Base-by-base conservation (phyloP, 2,329 filamentous ascomycete species). In the Hypoxylon sp. region DNA sequence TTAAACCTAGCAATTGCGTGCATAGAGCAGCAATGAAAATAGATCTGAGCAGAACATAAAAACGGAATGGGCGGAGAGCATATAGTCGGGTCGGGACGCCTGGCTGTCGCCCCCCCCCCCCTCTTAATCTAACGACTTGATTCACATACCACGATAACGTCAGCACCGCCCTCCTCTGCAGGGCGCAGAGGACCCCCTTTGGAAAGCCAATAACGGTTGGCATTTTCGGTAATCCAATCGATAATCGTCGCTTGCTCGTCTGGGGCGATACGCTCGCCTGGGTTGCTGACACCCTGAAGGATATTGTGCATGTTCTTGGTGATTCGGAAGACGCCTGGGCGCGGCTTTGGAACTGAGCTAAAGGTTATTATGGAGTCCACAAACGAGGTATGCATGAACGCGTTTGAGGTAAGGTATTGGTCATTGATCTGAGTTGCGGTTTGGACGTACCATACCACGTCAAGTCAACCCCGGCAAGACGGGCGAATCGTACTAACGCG, bases 291-390 rank as follows among this genome's bases (percentile, higher is more conserved):
- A 7, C 92, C 93, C 80, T 96, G 93, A 2, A 96, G 88, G 70
- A 95, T 94, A 80, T 96, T 96, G 86, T 96, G 93, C 73, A 94
- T 92, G 72, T 91, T 94, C 81, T 96, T 96, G 72, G 93, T 96
- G 79, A 93, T 91, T 55, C 92, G 86, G 80, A 96, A 96, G 10
- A 95, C 89, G 15, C 91, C 90, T 2, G 92, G 92, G 55, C 91
- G 89, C 21, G 93, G 92, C 78, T 93, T 93, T 6, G 93, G 93
- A 0, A 95, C 92, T 85, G 27, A 32, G 21, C 21, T 24, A 27
- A 48, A 17, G 44, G 24, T 47, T 65, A 70, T 68, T 61, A 74
- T 15, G 35, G 21, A 24, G 31, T 62, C 15, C 24, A 54, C n/a
- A 2, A 35, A 13, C 3, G 32, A 24, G n/a, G 6, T 13, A 2